Evolutionary conservation across 345 rosid species (phyloP).

Genomic region (Durio zibethinus): DNA sequence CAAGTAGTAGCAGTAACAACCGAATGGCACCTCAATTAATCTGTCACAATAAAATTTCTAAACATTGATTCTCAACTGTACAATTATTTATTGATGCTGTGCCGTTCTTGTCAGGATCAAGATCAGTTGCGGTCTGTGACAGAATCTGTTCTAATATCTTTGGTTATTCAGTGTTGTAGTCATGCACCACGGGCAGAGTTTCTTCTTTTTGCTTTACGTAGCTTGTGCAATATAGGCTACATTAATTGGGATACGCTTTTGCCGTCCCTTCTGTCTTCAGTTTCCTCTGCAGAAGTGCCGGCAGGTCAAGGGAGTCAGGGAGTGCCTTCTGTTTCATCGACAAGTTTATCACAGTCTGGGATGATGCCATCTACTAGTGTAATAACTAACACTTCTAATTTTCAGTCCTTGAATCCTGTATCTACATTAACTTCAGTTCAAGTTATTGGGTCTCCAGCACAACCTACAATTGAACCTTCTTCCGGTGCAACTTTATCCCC

Average conservation of each 20-base stretch:
- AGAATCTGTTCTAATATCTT: conserved; percentile 71
- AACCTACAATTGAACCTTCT: conserved; percentile 60
- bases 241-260: conserved; percentile 88
- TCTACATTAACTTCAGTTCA: conserved; percentile 64
- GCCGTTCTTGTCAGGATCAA: conserved; percentile 56
- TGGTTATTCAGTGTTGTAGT: conserved; percentile 71
- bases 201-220: conserved; percentile 83
- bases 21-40: neutral
- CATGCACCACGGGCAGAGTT: conserved; percentile 93
- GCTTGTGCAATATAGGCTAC: conserved; percentile 64
- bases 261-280: conserved; percentile 80
- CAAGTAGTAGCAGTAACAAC: neutral
- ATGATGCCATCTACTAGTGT: conserved; percentile 45
- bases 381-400: conserved; percentile 49
- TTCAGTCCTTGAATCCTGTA: conserved; percentile 61
- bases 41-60: neutral
- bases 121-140: conserved; percentile 79
- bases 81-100: conserved; percentile 9
- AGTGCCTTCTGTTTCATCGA: conserved; percentile 47
- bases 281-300: conserved; percentile 67
- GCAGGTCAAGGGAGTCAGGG: conserved; percentile 60
- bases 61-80: neutral
- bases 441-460: conserved; percentile 80
- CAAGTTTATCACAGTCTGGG: conserved; percentile 61
- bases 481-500: conserved; percentile 53